A percentile compares a stretch with the other conserved stretches of the same genome.
Evolutionary conservation across 805 yeast genomes (phyloP).

Genomic region (Priceomyces carsonii): DNA sequence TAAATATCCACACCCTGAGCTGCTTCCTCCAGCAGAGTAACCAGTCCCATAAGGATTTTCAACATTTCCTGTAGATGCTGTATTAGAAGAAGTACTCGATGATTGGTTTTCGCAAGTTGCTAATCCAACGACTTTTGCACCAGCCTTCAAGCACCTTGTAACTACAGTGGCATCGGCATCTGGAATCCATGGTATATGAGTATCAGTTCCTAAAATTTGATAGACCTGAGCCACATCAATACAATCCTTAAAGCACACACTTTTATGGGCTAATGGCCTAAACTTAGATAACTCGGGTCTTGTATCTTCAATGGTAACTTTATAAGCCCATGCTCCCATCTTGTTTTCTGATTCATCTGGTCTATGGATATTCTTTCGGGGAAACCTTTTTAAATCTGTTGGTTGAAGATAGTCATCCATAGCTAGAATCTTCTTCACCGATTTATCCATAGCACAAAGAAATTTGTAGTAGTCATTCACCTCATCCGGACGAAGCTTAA

Average conservation of each 20-base stretch:
- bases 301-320: slow-evolving; percentile 17
- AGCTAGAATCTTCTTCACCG: too few species aligned
- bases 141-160: slow-evolving; percentile 12
- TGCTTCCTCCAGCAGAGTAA: slow-evolving; percentile 49
- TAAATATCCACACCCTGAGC: slow-evolving; percentile 56
- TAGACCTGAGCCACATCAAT: slow-evolving; percentile 15
- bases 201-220: slow-evolving; percentile 16
- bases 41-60: slow-evolving; percentile 15
- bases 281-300: slow-evolving; percentile 9
- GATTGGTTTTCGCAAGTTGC: slow-evolving; percentile 17
- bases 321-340: too few species aligned
- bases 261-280: slow-evolving; percentile 12
- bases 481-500: too few species aligned
- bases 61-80: slow-evolving; percentile 16
- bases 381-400: too few species aligned
- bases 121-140: slow-evolving; percentile 15
- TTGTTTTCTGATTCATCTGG: too few species aligned
- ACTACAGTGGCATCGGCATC: slow-evolving; percentile 14
- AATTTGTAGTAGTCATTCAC: too few species aligned
- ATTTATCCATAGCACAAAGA: too few species aligned
- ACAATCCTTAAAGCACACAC: slow-evolving; percentile 14
- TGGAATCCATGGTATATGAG: slow-evolving; percentile 12
- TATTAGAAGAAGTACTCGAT: slow-evolving; percentile 15
- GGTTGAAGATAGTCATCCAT: too few species aligned
- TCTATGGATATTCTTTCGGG: too few species aligned